Conservation (phyloP, 139 green algal species). For the Picochlorum sp. region DNA sequence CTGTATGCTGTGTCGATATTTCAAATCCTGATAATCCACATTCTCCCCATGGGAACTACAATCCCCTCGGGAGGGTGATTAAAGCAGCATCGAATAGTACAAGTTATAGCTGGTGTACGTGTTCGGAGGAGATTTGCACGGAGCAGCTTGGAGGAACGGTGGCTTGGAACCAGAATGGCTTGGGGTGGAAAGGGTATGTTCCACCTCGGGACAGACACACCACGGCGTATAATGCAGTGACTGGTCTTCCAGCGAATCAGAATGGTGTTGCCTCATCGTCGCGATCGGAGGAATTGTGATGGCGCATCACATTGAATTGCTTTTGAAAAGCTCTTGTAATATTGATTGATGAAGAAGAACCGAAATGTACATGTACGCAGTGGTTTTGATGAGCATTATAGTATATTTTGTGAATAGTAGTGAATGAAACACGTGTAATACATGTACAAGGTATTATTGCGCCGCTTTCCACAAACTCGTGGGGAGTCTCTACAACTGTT, state of each 20-base stretch:
- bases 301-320: too few species aligned
- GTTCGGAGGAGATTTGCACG: slow-evolving; percentile 23
- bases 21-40: slow-evolving; percentile 14
- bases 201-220: neutral
- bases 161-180: slow-evolving; percentile 19
- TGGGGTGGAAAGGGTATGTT: slow-evolving; percentile 17
- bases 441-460: too few species aligned
- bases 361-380: too few species aligned
- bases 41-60: slow-evolving; percentile 25
- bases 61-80: slow-evolving; percentile 17
- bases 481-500: too few species aligned
- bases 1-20: slow-evolving; percentile 25
- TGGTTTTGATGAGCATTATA: too few species aligned
- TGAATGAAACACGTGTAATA: too few species aligned
- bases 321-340: too few species aligned
- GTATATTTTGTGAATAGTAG: too few species aligned
- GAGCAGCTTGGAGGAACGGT: slow-evolving; percentile 16
- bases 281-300: too few species aligned
- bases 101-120: slow-evolving; percentile 23
- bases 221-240: neutral
- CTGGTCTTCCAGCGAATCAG: neutral
- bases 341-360: too few species aligned
- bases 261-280: neutral
- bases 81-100: slow-evolving; percentile 8
- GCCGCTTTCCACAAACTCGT: too few species aligned